These are phyloP conservation scores for Metschnikowia dekortorum DNA, from an alignment of 805 yeast genomes.

Conservation along the genomic window DNA sequence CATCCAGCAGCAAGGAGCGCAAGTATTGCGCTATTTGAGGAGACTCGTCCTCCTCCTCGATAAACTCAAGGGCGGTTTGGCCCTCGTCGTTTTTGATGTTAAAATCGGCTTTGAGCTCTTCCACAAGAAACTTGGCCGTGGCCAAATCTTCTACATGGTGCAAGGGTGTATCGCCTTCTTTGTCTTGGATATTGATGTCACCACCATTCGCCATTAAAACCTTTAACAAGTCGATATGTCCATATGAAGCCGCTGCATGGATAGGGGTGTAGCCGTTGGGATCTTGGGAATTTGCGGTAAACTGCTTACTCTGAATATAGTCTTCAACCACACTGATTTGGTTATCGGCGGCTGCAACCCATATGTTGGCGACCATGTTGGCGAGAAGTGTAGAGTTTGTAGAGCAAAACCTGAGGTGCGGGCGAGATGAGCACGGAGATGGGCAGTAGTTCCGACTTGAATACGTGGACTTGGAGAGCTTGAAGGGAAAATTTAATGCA, in stretches of 20 bases:
- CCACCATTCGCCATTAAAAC: conserved; percentile 62
- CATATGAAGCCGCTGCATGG: conserved; percentile 96
- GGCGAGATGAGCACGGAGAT: conserved; percentile 1
- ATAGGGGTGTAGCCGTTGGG: conserved; percentile 94
- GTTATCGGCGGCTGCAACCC: conserved; percentile 95
- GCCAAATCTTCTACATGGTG: conserved; percentile 78
- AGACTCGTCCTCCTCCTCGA: conserved; percentile 80
- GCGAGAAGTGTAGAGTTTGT: not conserved
- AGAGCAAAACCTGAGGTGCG: conserved; percentile 1
- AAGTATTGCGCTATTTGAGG: conserved; percentile 73
- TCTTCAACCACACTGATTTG: conserved; percentile 54
- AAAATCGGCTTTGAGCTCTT: conserved; percentile 63
- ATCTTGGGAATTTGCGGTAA: conserved; percentile 71
- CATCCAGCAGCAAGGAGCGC: conserved; percentile 36
- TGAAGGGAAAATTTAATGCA: too few relatives aligned
- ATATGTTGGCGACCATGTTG: conserved; percentile 59
- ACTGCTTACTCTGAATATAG: conserved; percentile 46
- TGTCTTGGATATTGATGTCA: conserved; percentile 74
- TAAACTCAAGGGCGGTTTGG: conserved; percentile 64
- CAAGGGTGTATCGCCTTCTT: conserved; percentile 92
- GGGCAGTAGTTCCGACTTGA: not conserved
- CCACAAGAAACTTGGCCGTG: conserved; percentile 64
- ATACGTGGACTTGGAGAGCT: too few relatives aligned
- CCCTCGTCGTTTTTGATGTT: conserved; percentile 66
- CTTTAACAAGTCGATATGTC: conserved; percentile 63